Conservation (phyloP, 2,329 filamentous ascomycete genomes). For the Colletotrichum endophyticum region DNA sequence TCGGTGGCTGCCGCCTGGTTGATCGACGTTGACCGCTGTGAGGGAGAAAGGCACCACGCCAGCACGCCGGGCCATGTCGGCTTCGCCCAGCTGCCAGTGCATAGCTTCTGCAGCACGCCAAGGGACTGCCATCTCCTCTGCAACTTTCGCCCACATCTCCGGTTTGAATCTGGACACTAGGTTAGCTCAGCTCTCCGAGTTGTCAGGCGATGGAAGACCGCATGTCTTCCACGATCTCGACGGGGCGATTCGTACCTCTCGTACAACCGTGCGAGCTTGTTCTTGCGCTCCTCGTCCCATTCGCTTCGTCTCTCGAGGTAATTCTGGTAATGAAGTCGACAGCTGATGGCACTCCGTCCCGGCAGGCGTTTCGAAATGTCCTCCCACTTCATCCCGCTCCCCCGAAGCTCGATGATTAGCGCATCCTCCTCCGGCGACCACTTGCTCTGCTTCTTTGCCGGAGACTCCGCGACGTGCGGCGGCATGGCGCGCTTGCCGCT, state of each 20-base stretch:
- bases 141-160: conserved; percentile 97
- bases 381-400: conserved; percentile 97
- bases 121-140: conserved; percentile 91
- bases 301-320: conserved; percentile 92
- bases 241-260: conserved; percentile 75
- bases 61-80: conserved; percentile 91
- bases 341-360: conserved; percentile 91
- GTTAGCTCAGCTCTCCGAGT: neutral
- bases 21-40: conserved; percentile 58
- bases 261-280: conserved; percentile 92
- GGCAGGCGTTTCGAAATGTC: conserved; percentile 93
- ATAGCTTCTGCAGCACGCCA: conserved; percentile 97
- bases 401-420: conserved; percentile 90
- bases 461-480: conserved; percentile 65
- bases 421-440: conserved; percentile 94
- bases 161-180: conserved; percentile 77
- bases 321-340: conserved; percentile 94
- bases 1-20: conserved; percentile 7
- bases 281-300: conserved; percentile 98
- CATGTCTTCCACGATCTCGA: neutral
- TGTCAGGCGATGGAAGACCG: neutral
- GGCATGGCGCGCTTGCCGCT: conserved; percentile 55
- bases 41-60: conserved; percentile 84
- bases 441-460: conserved; percentile 94
- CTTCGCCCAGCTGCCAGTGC: conserved; percentile 96